Evolutionary conservation across 495 filamentous ascomycete species (phyloP).

Genomic region (Poronia punctata): DNA sequence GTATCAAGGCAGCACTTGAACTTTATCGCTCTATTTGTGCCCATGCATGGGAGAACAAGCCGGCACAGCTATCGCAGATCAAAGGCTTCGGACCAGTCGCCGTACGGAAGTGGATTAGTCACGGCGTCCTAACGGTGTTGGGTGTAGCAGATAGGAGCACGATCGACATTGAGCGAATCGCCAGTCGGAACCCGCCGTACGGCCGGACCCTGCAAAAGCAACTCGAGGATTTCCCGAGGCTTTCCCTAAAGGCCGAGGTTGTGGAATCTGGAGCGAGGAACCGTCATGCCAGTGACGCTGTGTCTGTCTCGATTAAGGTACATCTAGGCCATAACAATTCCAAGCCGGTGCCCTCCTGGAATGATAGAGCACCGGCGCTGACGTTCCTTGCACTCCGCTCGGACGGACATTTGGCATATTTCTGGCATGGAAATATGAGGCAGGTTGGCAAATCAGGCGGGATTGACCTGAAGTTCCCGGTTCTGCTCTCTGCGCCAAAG

Average conservation of each 20-base stretch:
- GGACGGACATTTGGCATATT: constrained; percentile 67
- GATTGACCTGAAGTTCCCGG: constrained; percentile 55
- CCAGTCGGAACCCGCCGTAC: constrained; percentile 78
- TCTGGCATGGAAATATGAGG: constrained; percentile 65
- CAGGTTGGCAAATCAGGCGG: constrained; percentile 52
- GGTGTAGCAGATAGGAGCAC: constrained; percentile 61
- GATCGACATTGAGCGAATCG: constrained; percentile 64
- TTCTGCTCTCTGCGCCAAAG: constrained; percentile 44
- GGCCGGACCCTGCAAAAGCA: constrained; percentile 60
- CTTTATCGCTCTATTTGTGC: constrained; percentile 71
- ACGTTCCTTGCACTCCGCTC: constrained; percentile 73
- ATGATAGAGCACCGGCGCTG: constrained; percentile 54
- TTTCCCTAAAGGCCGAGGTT: constrained; percentile 46
- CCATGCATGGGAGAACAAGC: constrained; percentile 78
- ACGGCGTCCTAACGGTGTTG: constrained; percentile 64
- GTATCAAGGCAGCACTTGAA: constrained; percentile 65
- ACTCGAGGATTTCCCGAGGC: constrained; percentile 66
- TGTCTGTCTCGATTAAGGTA: constrained; percentile 56
- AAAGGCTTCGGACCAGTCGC: constrained; percentile 71
- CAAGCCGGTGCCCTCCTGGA: constrained; percentile 52
- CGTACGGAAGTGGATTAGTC: constrained; percentile 67
- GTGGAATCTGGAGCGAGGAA: constrained; percentile 24
- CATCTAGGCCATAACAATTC: constrained; percentile 70
- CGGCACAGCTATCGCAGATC: constrained; percentile 81
- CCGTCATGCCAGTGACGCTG: constrained; percentile 25